Evolutionary conservation across 2,329 filamentous ascomycete species (phyloP), one percentile per base, ranked within the genome.

Genomic region (Pyricularia grisea): DNA sequence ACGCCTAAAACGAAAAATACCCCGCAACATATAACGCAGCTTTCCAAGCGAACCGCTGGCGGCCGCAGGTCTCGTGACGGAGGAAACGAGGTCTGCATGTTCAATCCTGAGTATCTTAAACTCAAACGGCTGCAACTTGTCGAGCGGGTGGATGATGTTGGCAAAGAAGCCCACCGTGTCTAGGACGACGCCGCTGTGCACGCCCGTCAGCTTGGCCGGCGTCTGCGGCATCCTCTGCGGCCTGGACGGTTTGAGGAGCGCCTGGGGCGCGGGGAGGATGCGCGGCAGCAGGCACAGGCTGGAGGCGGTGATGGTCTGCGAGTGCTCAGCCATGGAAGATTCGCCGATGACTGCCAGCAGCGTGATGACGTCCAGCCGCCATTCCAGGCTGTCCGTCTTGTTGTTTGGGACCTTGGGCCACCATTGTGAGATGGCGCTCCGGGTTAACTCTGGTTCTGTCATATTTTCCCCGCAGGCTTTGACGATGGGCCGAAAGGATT

Each of bases 271-370:
- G 10, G 87, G 87, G 31, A 89, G 82, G 67, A 89, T 82, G 66
- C 87, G 83, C 31, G 87, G 87, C 3, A 89, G 79, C 58, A 86
- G 80, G 72, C 85, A 87, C 42, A 86, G 80, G 71, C 82, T 80
- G 11, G 85, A 86, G n/a, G 86, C 82, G 2, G 86, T 88, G 71
- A 88, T 82, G 67, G 84, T 81, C 74, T 88, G 87, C 1, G 83
- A 79, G 73, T 88, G 86, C 70, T 85, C 83, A 63, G 83, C 81
- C 71, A 89, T 86, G 23, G 84, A 83, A 2, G 82, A 83, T 77
- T 89, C 87, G 74, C 87, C 87, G 69, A 89, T 86, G 73, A 89
- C 84, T 70, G 87, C 87, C 68, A 89, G 82, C 33, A 89, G 82
- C 50, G 85, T 87, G 70, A 89, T 86, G 65, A 88, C 85, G 73